Evolutionary conservation across 2,329 filamentous ascomycete genomes (phyloP), one percentile per base, ranked within the genome.

Genomic region (Fusarium nematophilum): DNA sequence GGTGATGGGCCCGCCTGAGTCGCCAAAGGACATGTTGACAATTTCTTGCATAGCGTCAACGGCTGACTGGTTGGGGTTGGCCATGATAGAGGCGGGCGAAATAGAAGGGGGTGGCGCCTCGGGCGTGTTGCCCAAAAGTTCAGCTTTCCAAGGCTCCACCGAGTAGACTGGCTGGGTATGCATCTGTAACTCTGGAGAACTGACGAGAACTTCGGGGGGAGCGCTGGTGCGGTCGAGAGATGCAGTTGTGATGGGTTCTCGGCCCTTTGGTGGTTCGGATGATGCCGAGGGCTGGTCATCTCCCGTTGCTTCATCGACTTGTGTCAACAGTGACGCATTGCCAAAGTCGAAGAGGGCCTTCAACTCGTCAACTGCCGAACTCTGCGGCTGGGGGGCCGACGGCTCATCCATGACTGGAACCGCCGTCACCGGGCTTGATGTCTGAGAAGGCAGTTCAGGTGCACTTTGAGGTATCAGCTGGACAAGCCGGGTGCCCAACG

Each of bases 81-180:
- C 47, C 67, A 70, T 70, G 33, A 70, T 69, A 6, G 67, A 67
- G 15, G 67, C 65, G 3, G 67, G 67, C 9, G 67, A 68, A n/a
- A 70, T 70, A 26, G 67, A 70, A 18, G 62, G 62, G 11, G 63
- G 53, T 9, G 62, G 59, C 11, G 52, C 53, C 18, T 68, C 60
- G 25, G 65, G 57, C 6, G 43, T 59, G 15, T 44, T 65, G 9
- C 63, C 57, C 14, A 69, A 38, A 21, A 64, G 62, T 29, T 66
- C 62, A 25, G 67, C 45, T 37, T 68, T 70, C 67, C 67, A 70
- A 13, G 67, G 65, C 8, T 66, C 67, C 13, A 68, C 54, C 7
- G 52, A 30, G n/a, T 53, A 62, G 10, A 38, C 26, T 23, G 67
- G 57, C 13, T 67, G 61, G n/a, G 60, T 53, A 30, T 59, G 57